Evolutionary conservation across 805 yeast genomes (phyloP), one percentile per base, ranked within the genome.

Genomic region (Nakazawaea sp.): DNA sequence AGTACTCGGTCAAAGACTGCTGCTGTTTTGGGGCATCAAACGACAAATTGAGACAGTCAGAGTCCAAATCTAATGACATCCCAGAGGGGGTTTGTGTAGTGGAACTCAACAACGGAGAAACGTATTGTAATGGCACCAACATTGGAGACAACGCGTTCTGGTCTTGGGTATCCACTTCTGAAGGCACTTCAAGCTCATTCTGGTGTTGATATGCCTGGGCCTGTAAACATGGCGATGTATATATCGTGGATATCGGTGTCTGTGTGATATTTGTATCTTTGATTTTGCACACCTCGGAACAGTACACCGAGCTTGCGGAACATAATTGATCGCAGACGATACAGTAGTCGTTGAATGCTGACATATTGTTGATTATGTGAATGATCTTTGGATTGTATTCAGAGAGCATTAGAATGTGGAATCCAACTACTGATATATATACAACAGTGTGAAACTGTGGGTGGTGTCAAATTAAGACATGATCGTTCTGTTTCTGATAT

Each of bases 271-370:
- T 17, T 25, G 33, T 11, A 36, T 59, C 64, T 4, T 40, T 21
- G 13, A 38, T 26, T 36, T 50, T 52, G 30, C 64, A 59, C 2
- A 34, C 35, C 11, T 56, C 56, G 5, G 58, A 58, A 39, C 64
- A 59, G 45, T 59, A 59, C 15, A 55, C 59, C 4, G 55, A 46
- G 37, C 53, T 53, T 4, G 53, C 42, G 4, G 51, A 32, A 33
- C 62, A 56, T 21, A 55, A 44, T 41, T 55, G 52, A 36, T 59
- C 64, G 45, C 64, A 59, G 17, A 58, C 58, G 21, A 59, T 42
- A 41, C 64, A 59, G 47, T 52, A 59, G 35, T 59, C 64, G 44
- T 58, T 53, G 43, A 59, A 59, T 6, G 64, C 63, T 29, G 72
- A 58, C 72, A 68, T 66, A 32, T 6, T 21, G n/a, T n/a, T n/a